These are phyloP conservation scores for Trypanosoma rangeli DNA, from an alignment of 208 protist genomes.

Conservation along the genomic window DNA sequence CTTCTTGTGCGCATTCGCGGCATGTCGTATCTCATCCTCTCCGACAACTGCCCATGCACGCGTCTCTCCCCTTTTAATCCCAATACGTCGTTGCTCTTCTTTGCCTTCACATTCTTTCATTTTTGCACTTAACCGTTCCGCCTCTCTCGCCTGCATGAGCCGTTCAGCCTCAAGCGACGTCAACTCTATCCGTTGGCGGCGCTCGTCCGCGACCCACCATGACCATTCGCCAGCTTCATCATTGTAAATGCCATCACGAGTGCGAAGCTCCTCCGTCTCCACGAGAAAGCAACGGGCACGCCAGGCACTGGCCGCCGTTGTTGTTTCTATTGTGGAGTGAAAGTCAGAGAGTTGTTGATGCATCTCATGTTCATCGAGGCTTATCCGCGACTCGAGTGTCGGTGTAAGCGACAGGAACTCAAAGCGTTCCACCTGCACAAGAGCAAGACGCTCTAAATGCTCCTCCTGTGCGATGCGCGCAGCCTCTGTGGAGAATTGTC, in stretches of 20 bases:
- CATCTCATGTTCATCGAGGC: neutral
- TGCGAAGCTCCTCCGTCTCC: constrained; percentile 15
- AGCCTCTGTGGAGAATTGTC: constrained; percentile 13
- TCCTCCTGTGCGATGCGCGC: constrained; percentile 18
- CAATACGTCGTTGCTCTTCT: neutral
- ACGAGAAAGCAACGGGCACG: constrained; percentile 8
- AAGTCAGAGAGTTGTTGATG: neutral
- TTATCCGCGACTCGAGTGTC: neutral
- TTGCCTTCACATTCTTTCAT: neutral
- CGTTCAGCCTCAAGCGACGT: constrained; percentile 2
- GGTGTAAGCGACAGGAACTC: neutral
- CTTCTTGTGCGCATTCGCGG: constrained; percentile 10
- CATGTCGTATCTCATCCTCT: constrained; percentile 6
- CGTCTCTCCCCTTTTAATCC: constrained; percentile 1
- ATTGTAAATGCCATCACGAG: constrained; percentile 12
- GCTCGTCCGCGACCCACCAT: constrained; percentile 1
- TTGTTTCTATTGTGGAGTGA: neutral
- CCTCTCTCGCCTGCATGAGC: neutral
- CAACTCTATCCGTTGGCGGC: neutral
- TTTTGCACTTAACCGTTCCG: neutral
- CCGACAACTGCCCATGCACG: constrained; percentile 13
- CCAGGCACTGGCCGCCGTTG: neutral
- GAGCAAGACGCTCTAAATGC: constrained; percentile 15
- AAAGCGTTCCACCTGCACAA: constrained; percentile 13
- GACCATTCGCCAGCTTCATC: constrained; percentile 15